A percentile compares a stretch with the other conserved stretches of the same genome.
These are phyloP conservation scores for Rhodotorula kratochvilovae DNA, from an alignment of 768 basidiomycete species.

Conservation along the genomic window DNA sequence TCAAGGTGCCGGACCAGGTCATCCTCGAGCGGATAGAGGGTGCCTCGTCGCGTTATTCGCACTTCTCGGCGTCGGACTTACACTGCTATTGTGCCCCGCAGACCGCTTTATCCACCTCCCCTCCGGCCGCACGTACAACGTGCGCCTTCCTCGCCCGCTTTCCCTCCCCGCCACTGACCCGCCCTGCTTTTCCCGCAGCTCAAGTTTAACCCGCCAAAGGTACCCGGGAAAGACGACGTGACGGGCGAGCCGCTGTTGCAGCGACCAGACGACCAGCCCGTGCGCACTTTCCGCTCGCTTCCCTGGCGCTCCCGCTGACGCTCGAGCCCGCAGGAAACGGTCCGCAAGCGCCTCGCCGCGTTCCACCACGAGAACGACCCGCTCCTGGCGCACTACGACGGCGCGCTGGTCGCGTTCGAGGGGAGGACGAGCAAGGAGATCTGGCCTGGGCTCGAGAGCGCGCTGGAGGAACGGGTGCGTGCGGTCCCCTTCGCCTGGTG, in stretches of 20 bases:
- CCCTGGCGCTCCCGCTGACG: constrained; percentile 1
- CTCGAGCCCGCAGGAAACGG: constrained; percentile 59
- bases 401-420: constrained; percentile 56
- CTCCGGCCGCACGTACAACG: constrained; percentile 85
- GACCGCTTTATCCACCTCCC: constrained; percentile 85
- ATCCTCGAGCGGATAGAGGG: constrained; percentile 75
- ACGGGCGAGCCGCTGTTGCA: constrained; percentile 85
- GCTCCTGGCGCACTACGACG: constrained; percentile 66
- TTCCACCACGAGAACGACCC: constrained; percentile 79
- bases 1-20: constrained; percentile 81
- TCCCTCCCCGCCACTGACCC: background rate
- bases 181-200: constrained; percentile 39
- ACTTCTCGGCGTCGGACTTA: background rate
- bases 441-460: constrained; percentile 72
- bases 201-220: constrained; percentile 73
- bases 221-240: constrained; percentile 72
- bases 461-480: constrained; percentile 47
- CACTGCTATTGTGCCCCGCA: constrained; percentile 11
- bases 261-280: constrained; percentile 83
- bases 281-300: constrained; percentile 48
- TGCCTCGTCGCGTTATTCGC: constrained; percentile 5
- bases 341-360: constrained; percentile 66
- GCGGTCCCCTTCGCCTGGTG: background rate
- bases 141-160: constrained; percentile 39
- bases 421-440: constrained; percentile 82